Evolutionary conservation across 768 basidiomycete species (phyloP), one percentile per base, ranked within the genome.

Genomic region (Crucibulum laeve): DNA sequence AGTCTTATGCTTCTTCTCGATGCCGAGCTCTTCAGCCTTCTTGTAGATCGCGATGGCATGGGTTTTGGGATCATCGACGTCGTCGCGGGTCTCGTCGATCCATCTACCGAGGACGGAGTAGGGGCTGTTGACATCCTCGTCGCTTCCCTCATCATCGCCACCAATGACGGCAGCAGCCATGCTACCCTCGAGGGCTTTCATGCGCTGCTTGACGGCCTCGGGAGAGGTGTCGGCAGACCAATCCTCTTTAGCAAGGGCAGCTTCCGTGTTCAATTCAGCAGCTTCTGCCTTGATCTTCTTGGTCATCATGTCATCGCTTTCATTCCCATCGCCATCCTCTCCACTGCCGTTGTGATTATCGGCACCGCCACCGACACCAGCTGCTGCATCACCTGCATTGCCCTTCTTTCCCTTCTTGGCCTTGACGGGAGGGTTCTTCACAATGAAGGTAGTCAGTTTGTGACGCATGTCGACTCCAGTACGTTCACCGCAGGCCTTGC

Each of bases 401-500:
- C 74, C 81, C 45, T 73, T 77, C 57, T 78, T 81, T 36, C 71
- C 73, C 69, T 87, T 92, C 73, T 83, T 87, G 42, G 79, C 73
- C 55, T 84, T 89, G 70, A 88, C 86, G 41, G 94, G 95, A 33
- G 96, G 96, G 64, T 99, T 99, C 74, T 94, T 96, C 57, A 97
- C 58, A 61, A 99, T 96, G 74, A 91, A 99, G 1, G 94, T 92
- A 33, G 85, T 87, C 47, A 99, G 78, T 67, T 94, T 96, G 73
- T 98, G 95, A 25, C 92, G 77, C 91, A 96, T 96, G 64, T 98
- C 93, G 52, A 98, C 77, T 32, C 74, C 82, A 38, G 88, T 93
- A 53, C 90, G 82, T 58, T 92, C 84, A 42, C 96, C 96, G 56
- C 96, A 99, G 21, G 96, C 96, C 68, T 98, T 97, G 78, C 96